A percentile compares a stretch with the other conserved stretches of the same genome.
Evolutionary conservation across 768 basidiomycete species (phyloP).

Genomic region (Suillus subaureus): DNA sequence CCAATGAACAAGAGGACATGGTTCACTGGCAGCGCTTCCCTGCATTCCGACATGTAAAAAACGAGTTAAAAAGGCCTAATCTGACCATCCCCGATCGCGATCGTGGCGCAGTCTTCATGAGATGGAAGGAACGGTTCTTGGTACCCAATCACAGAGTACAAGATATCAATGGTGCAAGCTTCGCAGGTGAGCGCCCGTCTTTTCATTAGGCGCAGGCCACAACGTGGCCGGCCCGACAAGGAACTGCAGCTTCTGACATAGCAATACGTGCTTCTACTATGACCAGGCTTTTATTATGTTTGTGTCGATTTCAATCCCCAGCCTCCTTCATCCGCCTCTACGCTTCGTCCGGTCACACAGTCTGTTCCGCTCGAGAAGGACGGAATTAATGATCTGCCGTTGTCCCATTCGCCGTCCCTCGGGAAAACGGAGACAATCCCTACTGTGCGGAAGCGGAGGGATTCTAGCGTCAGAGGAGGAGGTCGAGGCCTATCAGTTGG

Average conservation of each 20-base stretch:
- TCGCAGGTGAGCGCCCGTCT: conserved; percentile 68
- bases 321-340: conserved; percentile 38
- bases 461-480: conserved; percentile 48
- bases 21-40: conserved; percentile 95
- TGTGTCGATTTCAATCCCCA: conserved; percentile 90
- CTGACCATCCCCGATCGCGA: conserved; percentile 78
- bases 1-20: conserved; percentile 88
- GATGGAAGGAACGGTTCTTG: conserved; percentile 96
- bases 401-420: conserved; percentile 32
- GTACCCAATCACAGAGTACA: conserved; percentile 94
- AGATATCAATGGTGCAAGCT: conserved; percentile 94
- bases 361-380: conserved; percentile 36
- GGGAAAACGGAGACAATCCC: conserved; percentile 41
- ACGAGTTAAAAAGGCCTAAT: conserved; percentile 76
- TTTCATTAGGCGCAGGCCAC: conserved; percentile 9
- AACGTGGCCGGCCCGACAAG: conserved; percentile 2
- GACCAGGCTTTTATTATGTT: conserved; percentile 88
- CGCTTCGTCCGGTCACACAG: conserved; percentile 35
- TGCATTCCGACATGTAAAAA: conserved; percentile 79
- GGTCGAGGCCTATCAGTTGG: conserved; percentile 52
- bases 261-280: conserved; percentile 11
- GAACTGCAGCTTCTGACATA: conserved; percentile 18
- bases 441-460: conserved; percentile 39
- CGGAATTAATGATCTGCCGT: conserved; percentile 28
- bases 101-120: conserved; percentile 87